Evolutionary conservation across 306 rosid species (phyloP), one percentile per base, ranked within the genome.

Genomic region (Fragaria ananassa): DNA sequence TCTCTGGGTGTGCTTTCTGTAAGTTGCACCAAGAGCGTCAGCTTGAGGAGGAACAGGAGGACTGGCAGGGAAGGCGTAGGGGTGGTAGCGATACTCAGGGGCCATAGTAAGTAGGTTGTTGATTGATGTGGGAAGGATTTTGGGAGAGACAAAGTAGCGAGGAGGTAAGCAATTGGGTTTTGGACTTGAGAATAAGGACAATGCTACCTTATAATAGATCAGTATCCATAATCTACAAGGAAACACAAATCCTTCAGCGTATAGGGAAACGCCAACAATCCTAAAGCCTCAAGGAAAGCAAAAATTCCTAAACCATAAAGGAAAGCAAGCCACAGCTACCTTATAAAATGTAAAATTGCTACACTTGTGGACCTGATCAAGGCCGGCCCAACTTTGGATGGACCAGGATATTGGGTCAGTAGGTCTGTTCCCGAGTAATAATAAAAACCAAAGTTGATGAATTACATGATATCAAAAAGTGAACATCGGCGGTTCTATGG

Each of bases 11-110:
- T 87, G 95, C 85, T 90, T 92, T 80, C 97, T 82, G 84, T 89
- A 89, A 81, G 90, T 95, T 54, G 92, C 98, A 76, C 92, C 93
- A 83, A 81, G 88, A 74, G 77, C 87, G 45, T 95, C 97, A 65
- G 84, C 76, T 64, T 90, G 96, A 79, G 93, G 89, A 80, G 92
- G 91, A 78, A 86, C 83, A 21, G 87, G 87, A 54, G 91, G 92
- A 39, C 81, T 87, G 1, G 87, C 83, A 17, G 81, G 87, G 41
- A 37, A 31, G 25, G 87, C 71, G 25, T 80, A 87, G 25, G 88
- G 75, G n/a, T 83, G 87, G 35, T 86, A 93, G 77, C 87, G 97
- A 83, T 87, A 86, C 76, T 94, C 96, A 1, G 84, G 75, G 31
- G 81, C 63, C 23, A 91, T 19, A 4, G 18, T 49, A 49, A 49